Conservation (phyloP, 1,284 basidiomycete genomes). For the Pterulicium gracile region DNA sequence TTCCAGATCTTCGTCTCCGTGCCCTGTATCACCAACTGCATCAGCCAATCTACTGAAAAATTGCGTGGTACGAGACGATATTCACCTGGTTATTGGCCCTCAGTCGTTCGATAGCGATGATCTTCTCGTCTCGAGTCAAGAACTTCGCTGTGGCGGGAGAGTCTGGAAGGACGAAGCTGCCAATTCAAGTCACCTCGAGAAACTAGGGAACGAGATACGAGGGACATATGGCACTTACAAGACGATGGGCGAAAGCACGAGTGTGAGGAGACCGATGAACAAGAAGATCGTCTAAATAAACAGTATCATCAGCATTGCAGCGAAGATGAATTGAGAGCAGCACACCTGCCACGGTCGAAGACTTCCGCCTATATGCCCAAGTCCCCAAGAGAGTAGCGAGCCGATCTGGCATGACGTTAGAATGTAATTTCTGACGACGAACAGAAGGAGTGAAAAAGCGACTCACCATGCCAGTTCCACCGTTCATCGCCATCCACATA, state of each 20-base stretch:
- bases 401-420: conserved; percentile 20
- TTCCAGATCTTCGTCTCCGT: conserved; percentile 36
- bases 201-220: not conserved
- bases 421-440: not conserved
- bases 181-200: not conserved
- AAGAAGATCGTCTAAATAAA: conserved; percentile 34
- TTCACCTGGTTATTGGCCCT: conserved; percentile 27
- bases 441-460: not conserved
- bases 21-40: conserved; percentile 17
- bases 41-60: not conserved
- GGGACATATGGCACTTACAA: conserved; percentile 19
- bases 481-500: conserved; percentile 31
- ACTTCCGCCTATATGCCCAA: conserved; percentile 29
- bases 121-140: conserved; percentile 27
- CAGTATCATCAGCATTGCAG: conserved; percentile 2
- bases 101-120: conserved; percentile 31
- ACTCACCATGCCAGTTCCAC: conserved; percentile 23
- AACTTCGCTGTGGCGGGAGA: conserved; percentile 28
- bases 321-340: not conserved
- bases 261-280: conserved; percentile 35
- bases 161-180: conserved; percentile 27
- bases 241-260: conserved; percentile 32
- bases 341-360: conserved; percentile 26
- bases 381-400: conserved; percentile 28
- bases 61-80: not conserved